Evolutionary conservation across 768 basidiomycete species (phyloP), one percentile per base, ranked within the genome.

Genomic region (Roridomyces roridus): DNA sequence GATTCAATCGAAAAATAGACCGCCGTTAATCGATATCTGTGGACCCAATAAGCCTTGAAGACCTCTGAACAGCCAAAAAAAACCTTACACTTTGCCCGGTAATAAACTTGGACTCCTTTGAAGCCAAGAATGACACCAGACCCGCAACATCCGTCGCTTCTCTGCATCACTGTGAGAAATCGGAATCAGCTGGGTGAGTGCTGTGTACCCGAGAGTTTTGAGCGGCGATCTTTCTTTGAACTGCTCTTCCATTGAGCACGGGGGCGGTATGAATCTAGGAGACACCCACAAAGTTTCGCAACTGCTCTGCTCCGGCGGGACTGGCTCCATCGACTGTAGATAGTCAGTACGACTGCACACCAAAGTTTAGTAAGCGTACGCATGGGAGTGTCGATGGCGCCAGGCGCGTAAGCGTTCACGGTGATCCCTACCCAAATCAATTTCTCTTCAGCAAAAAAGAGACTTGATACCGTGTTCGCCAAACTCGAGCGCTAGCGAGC

Each of bases 181-280:
- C n/a, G 42, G 23, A 18, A 5, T n/a, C 18, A 23, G 3, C 2
- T 3, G 5, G 26, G n/a, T n/a, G 10, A 12, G 14, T 36, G 12
- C 18, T 1, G 25, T 24, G 23, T 6, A 48, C 51, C 57, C 57
- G 17, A 58, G 23, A 5, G 10, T 17, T 11, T 48, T 53, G 18
- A 46, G 56, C 3, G 56, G 49, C 4, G 49, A 57, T 43, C 14
- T 23, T 42, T 48, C 21, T 29, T 42, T 52, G 28, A 26, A 24
- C 51, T 59, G 18, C 0, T 24, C 28, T 6, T 23, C 28, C 12
- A 15, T 7, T 23, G n/a, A 26, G 26, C n/a, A 21, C 28, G 18
- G n/a, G 45, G 15, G 62, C 78, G 79, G 59, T 80, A 80, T 5
- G 72, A 73, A 0, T 69, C 62, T 29, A 59, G 65, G 54, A 14